Evolutionary conservation across 345 rosid species (phyloP), one percentile per base, ranked within the genome.

Genomic region (Ceriops decandra): DNA sequence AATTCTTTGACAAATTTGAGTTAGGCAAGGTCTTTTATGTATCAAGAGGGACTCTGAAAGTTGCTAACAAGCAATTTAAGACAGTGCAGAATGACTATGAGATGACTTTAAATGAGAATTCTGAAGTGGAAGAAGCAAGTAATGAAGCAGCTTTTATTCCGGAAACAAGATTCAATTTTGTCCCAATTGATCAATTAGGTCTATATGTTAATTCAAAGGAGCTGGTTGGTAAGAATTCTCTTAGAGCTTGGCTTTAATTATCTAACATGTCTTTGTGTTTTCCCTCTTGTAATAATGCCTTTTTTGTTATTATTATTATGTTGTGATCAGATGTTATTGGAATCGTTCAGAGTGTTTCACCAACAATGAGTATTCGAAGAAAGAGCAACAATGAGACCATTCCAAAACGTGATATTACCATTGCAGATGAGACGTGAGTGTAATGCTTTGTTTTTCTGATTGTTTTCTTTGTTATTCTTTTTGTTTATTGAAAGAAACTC

Each of bases 21-120:
- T 8, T 91, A 69, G 98, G 98, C 57, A 93, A 89, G 71, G 95
- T 91, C 19, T 93, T 88, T 73, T 93, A 83, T 77, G 87, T 93
- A 63, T 91, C 98, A 0, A 91, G 72, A 66, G 98, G 97, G 57
- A 79, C 86, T 20, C 91, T 93, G 5, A 88, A 62, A 65, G 88
- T 93, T 69, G 97, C 98, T 33, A 88, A 93, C 74, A 93, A 91
- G 81, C 95, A 89, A 81, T 93, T 82, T 57, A 91, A 86, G 83
- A 91, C 91, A 0, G 91, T 93, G 67, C 82, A 88, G 51, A 93
- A 93, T 79, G 98, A 93, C 71, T 93, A 91, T 78, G 98, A 93
- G 79, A 89, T 91, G 98, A 93, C 84, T 9, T 71, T 93, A 76
- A 88, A 89, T 78, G 96, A 93, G 68, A 86, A 85, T 30, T 91